Conservation (phyloP, 2,329 filamentous ascomycete genomes). For the Xylariaceae sp. region DNA sequence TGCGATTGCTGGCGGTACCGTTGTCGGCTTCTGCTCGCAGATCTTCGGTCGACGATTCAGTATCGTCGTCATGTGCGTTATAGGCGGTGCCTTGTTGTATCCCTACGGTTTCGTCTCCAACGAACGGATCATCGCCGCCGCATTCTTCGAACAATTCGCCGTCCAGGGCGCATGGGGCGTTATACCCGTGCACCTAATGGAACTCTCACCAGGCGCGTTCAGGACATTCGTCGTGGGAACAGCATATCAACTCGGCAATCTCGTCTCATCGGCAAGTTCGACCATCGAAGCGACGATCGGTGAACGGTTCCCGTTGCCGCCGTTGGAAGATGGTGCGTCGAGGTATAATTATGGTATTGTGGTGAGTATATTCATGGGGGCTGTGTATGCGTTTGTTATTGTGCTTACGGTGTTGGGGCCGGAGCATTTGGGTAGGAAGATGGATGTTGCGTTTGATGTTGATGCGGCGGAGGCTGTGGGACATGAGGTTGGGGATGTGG, state of each 20-base stretch:
- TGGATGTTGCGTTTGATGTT: constrained; percentile 45
- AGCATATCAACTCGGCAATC: constrained; percentile 71
- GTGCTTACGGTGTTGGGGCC: constrained; percentile 59
- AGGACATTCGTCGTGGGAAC: constrained; percentile 71
- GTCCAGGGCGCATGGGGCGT: constrained; percentile 74
- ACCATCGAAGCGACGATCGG: constrained; percentile 74
- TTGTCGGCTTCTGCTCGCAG: constrained; percentile 63
- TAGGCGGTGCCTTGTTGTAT: constrained; percentile 73
- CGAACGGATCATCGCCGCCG: constrained; percentile 65
- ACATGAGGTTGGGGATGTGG: constrained; percentile 30
- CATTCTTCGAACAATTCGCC: constrained; percentile 79
- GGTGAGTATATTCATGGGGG: constrained; percentile 88
- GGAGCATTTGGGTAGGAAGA: constrained; percentile 47
- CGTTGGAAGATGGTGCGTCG: constrained; percentile 40
- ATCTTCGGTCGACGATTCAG: constrained; percentile 64
- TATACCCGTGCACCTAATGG: constrained; percentile 74
- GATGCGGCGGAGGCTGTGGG: constrained; percentile 45
- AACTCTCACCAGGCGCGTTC: constrained; percentile 66
- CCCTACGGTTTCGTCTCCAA: constrained; percentile 68
- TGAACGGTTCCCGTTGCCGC: constrained; percentile 65
- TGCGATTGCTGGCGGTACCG: constrained; percentile 61
- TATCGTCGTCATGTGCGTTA: constrained; percentile 58
- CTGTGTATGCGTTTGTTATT: constrained; percentile 63
- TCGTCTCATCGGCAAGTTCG: constrained; percentile 62
- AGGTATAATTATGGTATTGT: constrained; percentile 75